Conservation (phyloP, 441 rosid genomes). For the Metrosideros polymorpha region DNA sequence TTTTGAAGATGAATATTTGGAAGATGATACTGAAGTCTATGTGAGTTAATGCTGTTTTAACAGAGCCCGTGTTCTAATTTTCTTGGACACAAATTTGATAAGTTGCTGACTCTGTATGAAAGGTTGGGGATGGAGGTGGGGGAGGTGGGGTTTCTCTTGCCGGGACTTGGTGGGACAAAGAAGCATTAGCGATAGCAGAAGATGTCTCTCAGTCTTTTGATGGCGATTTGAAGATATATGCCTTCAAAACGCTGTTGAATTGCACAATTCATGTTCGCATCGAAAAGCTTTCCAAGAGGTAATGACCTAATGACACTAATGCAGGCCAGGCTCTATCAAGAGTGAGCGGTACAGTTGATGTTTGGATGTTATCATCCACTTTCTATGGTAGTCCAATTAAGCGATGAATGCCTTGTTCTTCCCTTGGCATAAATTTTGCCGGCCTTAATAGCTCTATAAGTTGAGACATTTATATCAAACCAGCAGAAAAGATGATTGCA, state of each 20-base stretch:
- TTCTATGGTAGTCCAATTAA: background rate
- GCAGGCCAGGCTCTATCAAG: background rate
- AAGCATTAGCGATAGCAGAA: slow-evolving; percentile 59
- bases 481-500: background rate
- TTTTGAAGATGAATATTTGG: slow-evolving; percentile 36
- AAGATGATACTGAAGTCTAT: slow-evolving; percentile 41
- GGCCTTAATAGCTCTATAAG: background rate
- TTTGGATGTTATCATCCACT: background rate
- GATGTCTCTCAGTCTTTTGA: slow-evolving; percentile 45
- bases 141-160: slow-evolving; percentile 84
- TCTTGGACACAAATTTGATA: background rate
- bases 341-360: background rate
- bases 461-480: background rate
- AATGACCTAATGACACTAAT: background rate
- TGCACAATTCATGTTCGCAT: slow-evolving; percentile 65
- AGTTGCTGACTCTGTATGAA: background rate
- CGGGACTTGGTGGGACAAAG: slow-evolving; percentile 83
- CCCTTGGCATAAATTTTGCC: background rate
- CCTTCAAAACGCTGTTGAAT: slow-evolving; percentile 57
- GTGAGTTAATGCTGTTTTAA: slow-evolving; percentile 27
- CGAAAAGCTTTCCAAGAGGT: slow-evolving; percentile 70
- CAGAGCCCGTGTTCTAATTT: background rate
- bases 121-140: slow-evolving; percentile 81
- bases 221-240: slow-evolving; percentile 61
- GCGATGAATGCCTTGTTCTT: background rate